Percentiles rank a stretch among this genome's conserved stretches.
Conservation (phyloP, 2,329 filamentous ascomycete genomes). For the Phaeoacremonium minimum region DNA sequence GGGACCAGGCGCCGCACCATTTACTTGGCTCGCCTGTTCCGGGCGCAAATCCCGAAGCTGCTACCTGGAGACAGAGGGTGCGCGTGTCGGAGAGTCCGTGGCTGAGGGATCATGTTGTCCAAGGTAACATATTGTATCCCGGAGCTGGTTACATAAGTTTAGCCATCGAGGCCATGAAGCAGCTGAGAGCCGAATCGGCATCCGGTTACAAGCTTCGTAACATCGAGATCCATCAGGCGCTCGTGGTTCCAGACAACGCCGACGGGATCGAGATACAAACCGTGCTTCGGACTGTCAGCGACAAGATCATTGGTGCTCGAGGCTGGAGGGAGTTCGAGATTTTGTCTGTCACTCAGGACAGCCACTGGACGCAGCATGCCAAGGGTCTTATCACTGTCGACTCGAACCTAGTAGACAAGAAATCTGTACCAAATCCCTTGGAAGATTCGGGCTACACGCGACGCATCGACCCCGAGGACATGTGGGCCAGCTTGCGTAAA, state of each 20-base stretch:
- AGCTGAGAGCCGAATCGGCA: neutral
- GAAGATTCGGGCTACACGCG: neutral
- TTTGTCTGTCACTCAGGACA: neutral
- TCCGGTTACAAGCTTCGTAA: slow-evolving; percentile 8
- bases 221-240: slow-evolving; percentile 6
- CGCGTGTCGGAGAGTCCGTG: slow-evolving; percentile 8
- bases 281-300: slow-evolving; percentile 1
- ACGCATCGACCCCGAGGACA: slow-evolving; percentile 10
- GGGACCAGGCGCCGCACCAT: slow-evolving; percentile 29
- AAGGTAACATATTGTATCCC: slow-evolving; percentile 2
- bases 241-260: slow-evolving; percentile 2
- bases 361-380: slow-evolving; percentile 2
- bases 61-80: slow-evolving; percentile 29
- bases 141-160: slow-evolving; percentile 1
- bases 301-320: neutral
- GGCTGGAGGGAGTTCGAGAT: slow-evolving; percentile 4
- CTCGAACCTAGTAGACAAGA: too few species aligned
- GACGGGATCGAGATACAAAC: slow-evolving; percentile 3
- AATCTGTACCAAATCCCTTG: neutral
- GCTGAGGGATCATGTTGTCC: slow-evolving; percentile 12
- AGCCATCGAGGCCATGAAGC: slow-evolving; percentile 7
- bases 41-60: slow-evolving; percentile 21
- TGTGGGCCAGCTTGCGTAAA: slow-evolving; percentile 10
- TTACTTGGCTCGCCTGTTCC: slow-evolving; percentile 27
- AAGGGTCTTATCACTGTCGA: slow-evolving; percentile 1